These are phyloP conservation scores for Gleditsia sinensis DNA, from an alignment of 306 rosid genomes.

Conservation along the genomic window DNA sequence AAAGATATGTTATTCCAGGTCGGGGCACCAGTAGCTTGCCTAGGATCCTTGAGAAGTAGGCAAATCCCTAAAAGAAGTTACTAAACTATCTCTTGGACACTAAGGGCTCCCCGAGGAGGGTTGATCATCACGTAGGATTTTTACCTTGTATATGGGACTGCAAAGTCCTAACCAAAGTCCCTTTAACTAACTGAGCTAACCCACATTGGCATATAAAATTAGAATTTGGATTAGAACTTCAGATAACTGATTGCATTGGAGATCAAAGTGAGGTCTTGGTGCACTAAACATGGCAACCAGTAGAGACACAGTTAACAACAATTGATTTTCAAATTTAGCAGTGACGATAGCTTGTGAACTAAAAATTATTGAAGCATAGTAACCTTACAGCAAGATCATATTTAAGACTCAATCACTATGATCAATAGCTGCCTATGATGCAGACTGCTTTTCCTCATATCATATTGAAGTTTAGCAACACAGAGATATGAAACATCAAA, in stretches of 20 bases:
- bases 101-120: no score
- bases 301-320: neutral
- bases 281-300: neutral
- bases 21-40: no score
- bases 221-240: neutral
- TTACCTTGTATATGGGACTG: no score
- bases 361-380: neutral
- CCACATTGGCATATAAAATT: no score
- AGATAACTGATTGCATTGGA: neutral
- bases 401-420: neutral
- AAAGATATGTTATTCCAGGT: no score
- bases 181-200: no score
- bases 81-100: no score
- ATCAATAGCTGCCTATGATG: neutral
- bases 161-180: no score
- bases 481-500: neutral
- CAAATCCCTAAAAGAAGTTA: no score
- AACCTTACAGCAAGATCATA: neutral
- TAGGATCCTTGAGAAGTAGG: no score
- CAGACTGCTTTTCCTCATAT: neutral
- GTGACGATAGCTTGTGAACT: neutral
- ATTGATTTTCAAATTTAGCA: neutral
- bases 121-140: no score
- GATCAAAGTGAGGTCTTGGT: neutral
- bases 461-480: neutral